Percentiles rank a stretch among this genome's conserved stretches.
Evolutionary conservation across 1,139 yeast species (phyloP).

Genomic region (Kodamaea derodonti): DNA sequence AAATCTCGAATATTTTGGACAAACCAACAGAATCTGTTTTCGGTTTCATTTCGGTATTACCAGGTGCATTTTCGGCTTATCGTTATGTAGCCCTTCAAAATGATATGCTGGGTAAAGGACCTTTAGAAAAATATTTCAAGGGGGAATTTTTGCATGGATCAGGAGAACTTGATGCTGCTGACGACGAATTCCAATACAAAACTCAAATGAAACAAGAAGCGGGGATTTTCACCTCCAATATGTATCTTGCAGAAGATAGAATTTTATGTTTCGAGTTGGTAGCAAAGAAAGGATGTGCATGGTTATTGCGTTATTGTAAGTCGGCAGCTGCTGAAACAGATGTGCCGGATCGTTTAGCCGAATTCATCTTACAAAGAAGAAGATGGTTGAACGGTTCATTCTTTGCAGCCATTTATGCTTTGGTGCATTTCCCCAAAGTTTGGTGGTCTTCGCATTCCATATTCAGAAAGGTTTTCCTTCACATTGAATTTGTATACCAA

Average conservation of each 20-base stretch:
- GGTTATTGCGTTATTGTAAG: conserved; percentile 46
- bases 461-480: conserved; percentile 39
- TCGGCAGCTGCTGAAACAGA: conserved; percentile 48
- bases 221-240: conserved; percentile 48
- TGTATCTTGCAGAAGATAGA: conserved; percentile 51
- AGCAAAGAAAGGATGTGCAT: conserved; percentile 41
- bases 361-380: conserved; percentile 46
- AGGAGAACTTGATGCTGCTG: conserved; percentile 44
- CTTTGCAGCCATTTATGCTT: conserved; percentile 46
- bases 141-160: conserved; percentile 47
- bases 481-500: conserved; percentile 42
- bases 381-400: conserved; percentile 52
- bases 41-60: conserved; percentile 45
- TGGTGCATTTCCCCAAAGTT: conserved; percentile 42
- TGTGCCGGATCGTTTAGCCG: conserved; percentile 46
- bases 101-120: conserved; percentile 43
- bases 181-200: conserved; percentile 43
- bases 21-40: conserved; percentile 46
- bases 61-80: conserved; percentile 48
- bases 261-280: conserved; percentile 48
- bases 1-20: conserved; percentile 43
- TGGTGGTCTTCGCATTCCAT: conserved; percentile 43
- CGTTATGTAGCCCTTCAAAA: conserved; percentile 40
- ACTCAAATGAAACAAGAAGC: conserved; percentile 42
- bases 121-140: conserved; percentile 46